A percentile compares a stretch with the other conserved stretches of the same genome.
Evolutionary conservation across 2,329 filamentous ascomycete genomes (phyloP).

Genomic region (Claviceps sp.): DNA sequence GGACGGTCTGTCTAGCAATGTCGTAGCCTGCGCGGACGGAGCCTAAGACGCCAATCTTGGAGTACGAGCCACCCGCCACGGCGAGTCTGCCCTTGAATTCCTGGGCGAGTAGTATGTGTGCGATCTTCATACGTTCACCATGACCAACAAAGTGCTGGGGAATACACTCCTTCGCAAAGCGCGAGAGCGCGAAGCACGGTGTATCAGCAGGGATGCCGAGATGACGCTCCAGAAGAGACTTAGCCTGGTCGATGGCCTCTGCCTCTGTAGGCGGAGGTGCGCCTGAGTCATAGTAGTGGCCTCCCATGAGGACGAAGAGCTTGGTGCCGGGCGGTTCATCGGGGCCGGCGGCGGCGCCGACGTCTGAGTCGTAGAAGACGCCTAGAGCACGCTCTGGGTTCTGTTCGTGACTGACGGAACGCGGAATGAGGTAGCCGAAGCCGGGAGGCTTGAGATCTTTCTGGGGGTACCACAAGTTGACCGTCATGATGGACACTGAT

Average conservation of each 20-base stretch:
- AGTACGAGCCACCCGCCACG: slow-evolving; percentile 46
- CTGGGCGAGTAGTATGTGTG: slow-evolving; percentile 39
- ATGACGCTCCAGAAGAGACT: slow-evolving; percentile 56
- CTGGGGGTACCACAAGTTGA: slow-evolving; percentile 74
- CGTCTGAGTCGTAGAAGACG: slow-evolving; percentile 80
- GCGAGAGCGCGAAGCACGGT: slow-evolving; percentile 47
- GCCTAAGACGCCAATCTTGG: slow-evolving; percentile 35
- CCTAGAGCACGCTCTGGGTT: slow-evolving; percentile 79
- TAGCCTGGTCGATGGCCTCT: slow-evolving; percentile 57
- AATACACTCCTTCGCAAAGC: slow-evolving; percentile 57
- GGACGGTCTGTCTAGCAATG: slow-evolving; percentile 12
- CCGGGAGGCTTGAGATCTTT: slow-evolving; percentile 52
- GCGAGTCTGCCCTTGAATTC: slow-evolving; percentile 50
- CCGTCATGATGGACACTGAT: slow-evolving; percentile 74
- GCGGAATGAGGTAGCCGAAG: slow-evolving; percentile 87
- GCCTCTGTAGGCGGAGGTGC: slow-evolving; percentile 40
- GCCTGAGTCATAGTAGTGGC: slow-evolving; percentile 62
- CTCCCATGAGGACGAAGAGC: slow-evolving; percentile 87
- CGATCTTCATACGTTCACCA: slow-evolving; percentile 41
- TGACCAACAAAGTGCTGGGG: slow-evolving; percentile 85
- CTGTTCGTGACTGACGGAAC: slow-evolving; percentile 51
- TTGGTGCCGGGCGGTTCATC: slow-evolving; percentile 59
- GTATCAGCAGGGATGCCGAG: slow-evolving; percentile 50
- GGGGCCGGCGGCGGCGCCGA: slow-evolving; percentile 27
- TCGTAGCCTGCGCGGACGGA: slow-evolving; percentile 33